These are phyloP conservation scores for Paraconiothyrium sp. DNA, from an alignment of 2,329 filamentous ascomycete species.

Conservation along the genomic window DNA sequence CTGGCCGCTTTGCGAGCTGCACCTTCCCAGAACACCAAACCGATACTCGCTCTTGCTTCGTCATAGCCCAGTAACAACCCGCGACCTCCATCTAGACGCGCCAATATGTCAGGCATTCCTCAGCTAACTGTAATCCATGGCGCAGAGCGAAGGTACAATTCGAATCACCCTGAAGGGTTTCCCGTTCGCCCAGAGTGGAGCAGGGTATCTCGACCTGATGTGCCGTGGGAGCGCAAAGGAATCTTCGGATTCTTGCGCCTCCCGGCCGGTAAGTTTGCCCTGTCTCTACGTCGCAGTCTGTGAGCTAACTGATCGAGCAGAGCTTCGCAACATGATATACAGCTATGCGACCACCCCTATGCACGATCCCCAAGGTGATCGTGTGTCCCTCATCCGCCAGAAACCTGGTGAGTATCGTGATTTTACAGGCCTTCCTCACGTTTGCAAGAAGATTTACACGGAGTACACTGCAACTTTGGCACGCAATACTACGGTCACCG, in stretches of 20 bases:
- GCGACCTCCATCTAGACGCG: not conserved
- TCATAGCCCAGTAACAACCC: not conserved
- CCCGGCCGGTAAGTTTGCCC: not conserved
- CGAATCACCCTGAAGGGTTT: not conserved
- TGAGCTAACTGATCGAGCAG: not conserved
- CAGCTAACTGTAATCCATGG: not conserved
- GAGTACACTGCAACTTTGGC: not conserved
- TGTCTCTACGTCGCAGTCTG: not conserved
- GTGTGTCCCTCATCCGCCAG: not conserved
- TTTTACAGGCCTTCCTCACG: slow-evolving; percentile 3
- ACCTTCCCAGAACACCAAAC: not conserved
- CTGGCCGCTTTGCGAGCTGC: not conserved
- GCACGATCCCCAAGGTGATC: not conserved
- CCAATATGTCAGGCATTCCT: not conserved
- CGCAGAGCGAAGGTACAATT: not conserved
- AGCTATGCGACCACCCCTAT: not conserved
- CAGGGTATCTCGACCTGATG: not conserved
- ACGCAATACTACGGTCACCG: not conserved
- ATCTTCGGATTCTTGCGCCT: not conserved
- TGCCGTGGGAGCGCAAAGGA: not conserved
- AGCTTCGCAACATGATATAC: slow-evolving; percentile 5
- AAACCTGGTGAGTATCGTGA: not conserved
- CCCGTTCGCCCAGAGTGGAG: not conserved
- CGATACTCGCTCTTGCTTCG: not conserved
- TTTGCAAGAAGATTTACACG: slow-evolving; percentile 1